Evolutionary conservation across 495 filamentous ascomycete genomes (phyloP), one percentile per base, ranked within the genome.

Genomic region (Aspergillus saccharolyticus): DNA sequence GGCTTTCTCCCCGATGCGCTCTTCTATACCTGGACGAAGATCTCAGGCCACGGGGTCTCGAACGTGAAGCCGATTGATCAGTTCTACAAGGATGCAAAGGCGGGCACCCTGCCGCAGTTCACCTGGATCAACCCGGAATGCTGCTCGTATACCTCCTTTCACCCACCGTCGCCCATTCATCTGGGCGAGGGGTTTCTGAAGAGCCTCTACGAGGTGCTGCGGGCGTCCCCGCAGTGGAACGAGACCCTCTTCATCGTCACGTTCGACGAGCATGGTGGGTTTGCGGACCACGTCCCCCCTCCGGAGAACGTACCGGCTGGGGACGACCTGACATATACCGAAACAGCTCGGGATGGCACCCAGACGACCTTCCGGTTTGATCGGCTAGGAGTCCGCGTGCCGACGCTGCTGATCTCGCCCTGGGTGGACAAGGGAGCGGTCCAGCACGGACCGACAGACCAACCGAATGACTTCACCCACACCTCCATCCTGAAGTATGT

Each of bases 81-180:
- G 6, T 74, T 74, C 58, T 78, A 71, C 52, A 59, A 56, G 4
- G 76, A 79, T 55, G 71, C 71, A 20, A 22, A 61, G n/a, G 60
- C 66, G 10, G 72, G 79, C 16, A 70, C 63, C 0, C 67, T 82
- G 1, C 76, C 78, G 1, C 63, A 69, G 21, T 74, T 82, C 53
- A 75, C 70, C 22, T 82, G 73, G 69, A 74, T 82, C 64, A 81
- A 82, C 63, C 78, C 79, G 2, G 75, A 77, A 42, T 82, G 78
- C 69, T 81, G 79, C 67, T 61, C 61, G 15, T 77, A 74, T 52
- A 77, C 69, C 54, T 79, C 77, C 25, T 74, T 79, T 67, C 78
- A 80, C 63, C 79, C 77, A 0, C 69, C 73, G 1, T 74, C 71
- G 5, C 76, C 74, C 4, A 75, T 78, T 51, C 74, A 73, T 28